A percentile compares a stretch with the other conserved stretches of the same genome.
Conservation (phyloP, 441 rosid genomes). For the Jatropha multifida region DNA sequence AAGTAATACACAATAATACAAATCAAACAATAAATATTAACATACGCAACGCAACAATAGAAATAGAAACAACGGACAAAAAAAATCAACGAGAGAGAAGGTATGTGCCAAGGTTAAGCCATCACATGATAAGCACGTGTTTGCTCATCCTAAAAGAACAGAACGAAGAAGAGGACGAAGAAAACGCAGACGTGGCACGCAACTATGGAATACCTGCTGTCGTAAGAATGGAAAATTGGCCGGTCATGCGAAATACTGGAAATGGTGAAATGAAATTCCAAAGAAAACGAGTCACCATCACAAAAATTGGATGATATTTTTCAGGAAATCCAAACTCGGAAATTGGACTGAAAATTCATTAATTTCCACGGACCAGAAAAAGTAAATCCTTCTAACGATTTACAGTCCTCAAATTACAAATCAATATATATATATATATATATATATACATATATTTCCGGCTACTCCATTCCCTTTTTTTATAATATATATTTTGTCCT, state of each 20-base stretch:
- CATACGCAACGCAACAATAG: not conserved
- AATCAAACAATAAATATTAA: not conserved
- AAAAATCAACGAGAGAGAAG: not conserved
- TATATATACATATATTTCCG: not conserved
- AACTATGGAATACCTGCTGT: conserved; percentile 2
- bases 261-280: conserved; percentile 15
- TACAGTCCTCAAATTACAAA: conserved; percentile 43
- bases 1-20: not conserved
- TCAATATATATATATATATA: conserved; percentile 16
- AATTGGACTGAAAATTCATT: conserved; percentile 53
- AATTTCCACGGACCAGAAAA: conserved; percentile 41
- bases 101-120: conserved; percentile 6
- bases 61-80: no score
- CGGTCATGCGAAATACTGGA: not conserved
- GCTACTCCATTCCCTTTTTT: not conserved
- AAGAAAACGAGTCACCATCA: conserved; percentile 39
- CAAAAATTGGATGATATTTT: conserved; percentile 5
- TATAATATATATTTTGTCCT: not conserved
- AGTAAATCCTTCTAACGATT: conserved; percentile 37
- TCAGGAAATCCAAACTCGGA: conserved; percentile 32
- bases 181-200: conserved; percentile 17
- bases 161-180: conserved; percentile 3
- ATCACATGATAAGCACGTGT: not conserved
- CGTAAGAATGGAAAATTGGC: not conserved
- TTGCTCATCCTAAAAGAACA: not conserved